Evolutionary conservation across 352 stramenopile genomes (phyloP), one percentile per base, ranked within the genome.

Genomic region (Globisporangium yorkense): DNA sequence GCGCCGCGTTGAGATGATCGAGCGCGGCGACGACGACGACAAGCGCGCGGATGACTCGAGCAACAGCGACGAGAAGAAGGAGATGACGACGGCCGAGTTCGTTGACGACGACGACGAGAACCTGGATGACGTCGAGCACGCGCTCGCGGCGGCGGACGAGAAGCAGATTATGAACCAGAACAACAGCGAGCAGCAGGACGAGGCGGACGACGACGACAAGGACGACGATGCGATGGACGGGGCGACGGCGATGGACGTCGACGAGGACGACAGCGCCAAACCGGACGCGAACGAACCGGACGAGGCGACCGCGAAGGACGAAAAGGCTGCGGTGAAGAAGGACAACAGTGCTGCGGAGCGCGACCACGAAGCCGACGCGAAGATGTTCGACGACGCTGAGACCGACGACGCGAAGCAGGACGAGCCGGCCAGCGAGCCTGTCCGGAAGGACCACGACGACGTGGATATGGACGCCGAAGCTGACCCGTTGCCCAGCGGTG

Each of bases 1-100:
- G 62, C 86, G 94, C 51, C 96, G 96, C 51, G 83, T 99, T 8
- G 96, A 93, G 54, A 91, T 91, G 77, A 74, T 90, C 27, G 69
- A 93, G 62, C 77, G 67, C 10, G 66, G 66, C 6, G 64, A 75
- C 16, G 70, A 73, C 4, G 58, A 72, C 33, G 74, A 78, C 10
- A 72, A 86, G 13, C 24, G 24, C 24, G 62, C 84, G 4, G 57
- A 88, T 21, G 48, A 77, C 49, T 57, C 61, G n/a, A 84, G 62
- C 35, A 71, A 78, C 21, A 65, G 57, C 29, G 58, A 66, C 8
- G 62, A 75, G 12, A 68, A 80, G 41, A 47, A 24, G n/a, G 50
- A 81, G 39, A 84, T 87, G 72, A 68, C 71, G n/a, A 69, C 75
- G 7, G 80, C 76, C 12, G 80, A 90, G 54, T 84, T 84, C 60